Evolutionary conservation across 2,329 filamentous ascomycete species (phyloP), one percentile per base, ranked within the genome.

Genomic region (Tympanopsis confertula): DNA sequence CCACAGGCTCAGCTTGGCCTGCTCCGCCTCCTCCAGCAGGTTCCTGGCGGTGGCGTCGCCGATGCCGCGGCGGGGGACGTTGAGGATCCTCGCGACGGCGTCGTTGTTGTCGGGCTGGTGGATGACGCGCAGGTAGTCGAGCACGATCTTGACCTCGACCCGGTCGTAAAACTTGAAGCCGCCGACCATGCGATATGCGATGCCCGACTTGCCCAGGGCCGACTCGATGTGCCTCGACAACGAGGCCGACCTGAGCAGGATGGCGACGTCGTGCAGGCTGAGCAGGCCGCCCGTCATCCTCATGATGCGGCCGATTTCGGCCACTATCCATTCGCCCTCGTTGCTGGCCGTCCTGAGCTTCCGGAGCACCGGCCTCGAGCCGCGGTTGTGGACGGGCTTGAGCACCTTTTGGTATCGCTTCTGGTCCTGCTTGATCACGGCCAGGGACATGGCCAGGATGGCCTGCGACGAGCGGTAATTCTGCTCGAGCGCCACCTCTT

Each of bases 161-260:
- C 91, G 78, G 47, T 98, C 91, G 50, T 93, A 96, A 55, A 98
- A 98, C 41, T 85, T 83, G 44, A 78, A 75, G 2, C 91, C 89
- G 26, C 75, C 89, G 37, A 96, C 80, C 88, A 96, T 95, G 36
- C 78, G 78, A 57, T 96, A 98, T 1, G 87, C 72, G 29, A 96
- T 77, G 1, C 87, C 86, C 10, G 77, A 75, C 49, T 82, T 86
- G 13, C 82, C 86, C 29, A 96, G 65, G 3, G 82, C 81, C 17
- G 78, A 72, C 59, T 98, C 89, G 28, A 96, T 82, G n/a, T 86
- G 76, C 17, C 88, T 70, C 0, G 89, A 95, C 5, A 95, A 65
- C 1, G 78, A 68, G 1, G 87, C 84, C 2, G 87, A 91, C 17
- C 89, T 75, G n/a, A 98, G 67, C 13, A 98, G 63, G 38, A 98